Evolutionary conservation across 1,284 basidiomycete species (phyloP).

Genomic region (Agaricales sp.): DNA sequence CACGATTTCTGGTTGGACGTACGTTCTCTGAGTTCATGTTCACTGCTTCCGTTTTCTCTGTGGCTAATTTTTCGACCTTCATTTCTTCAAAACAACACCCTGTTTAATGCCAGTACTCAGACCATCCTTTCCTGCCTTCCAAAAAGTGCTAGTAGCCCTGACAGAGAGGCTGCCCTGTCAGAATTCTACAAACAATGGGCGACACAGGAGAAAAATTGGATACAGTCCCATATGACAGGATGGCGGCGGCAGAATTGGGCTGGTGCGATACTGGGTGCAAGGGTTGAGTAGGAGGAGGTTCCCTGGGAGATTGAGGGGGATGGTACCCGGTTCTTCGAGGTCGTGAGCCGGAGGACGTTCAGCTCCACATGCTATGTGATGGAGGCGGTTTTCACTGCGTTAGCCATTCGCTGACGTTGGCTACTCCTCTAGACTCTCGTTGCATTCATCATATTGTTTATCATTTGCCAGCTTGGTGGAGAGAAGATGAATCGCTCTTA

Average conservation of each 20-base stretch:
- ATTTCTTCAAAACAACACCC: constrained; percentile 49
- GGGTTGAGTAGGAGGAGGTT: constrained; percentile 37
- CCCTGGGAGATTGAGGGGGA: neutral
- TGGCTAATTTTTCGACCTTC: neutral
- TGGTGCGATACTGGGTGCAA: constrained; percentile 41
- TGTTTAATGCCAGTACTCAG: constrained; percentile 57
- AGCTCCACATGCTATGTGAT: too few species aligned
- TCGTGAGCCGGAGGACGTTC: too few species aligned
- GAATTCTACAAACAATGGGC: constrained; percentile 66
- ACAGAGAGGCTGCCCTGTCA: constrained; percentile 55
- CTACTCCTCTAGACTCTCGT: too few species aligned
- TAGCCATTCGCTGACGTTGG: too few species aligned
- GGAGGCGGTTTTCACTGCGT: too few species aligned
- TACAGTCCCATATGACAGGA: constrained; percentile 47
- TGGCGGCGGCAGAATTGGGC: constrained; percentile 51
- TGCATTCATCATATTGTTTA: too few species aligned
- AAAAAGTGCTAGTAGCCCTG: constrained; percentile 31
- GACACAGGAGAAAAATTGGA: constrained; percentile 47
- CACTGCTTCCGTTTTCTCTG: constrained; percentile 2
- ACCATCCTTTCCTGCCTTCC: constrained; percentile 49
- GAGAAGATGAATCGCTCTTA: too few species aligned
- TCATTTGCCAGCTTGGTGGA: too few species aligned
- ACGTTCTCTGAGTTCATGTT: too few species aligned
- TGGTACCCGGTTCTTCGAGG: too few species aligned
- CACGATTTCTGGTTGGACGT: constrained; percentile 72